phyloP scores from a whole-genome alignment of 2,329 filamentous ascomycete species.

The Paecilomyces niveus region DNA sequence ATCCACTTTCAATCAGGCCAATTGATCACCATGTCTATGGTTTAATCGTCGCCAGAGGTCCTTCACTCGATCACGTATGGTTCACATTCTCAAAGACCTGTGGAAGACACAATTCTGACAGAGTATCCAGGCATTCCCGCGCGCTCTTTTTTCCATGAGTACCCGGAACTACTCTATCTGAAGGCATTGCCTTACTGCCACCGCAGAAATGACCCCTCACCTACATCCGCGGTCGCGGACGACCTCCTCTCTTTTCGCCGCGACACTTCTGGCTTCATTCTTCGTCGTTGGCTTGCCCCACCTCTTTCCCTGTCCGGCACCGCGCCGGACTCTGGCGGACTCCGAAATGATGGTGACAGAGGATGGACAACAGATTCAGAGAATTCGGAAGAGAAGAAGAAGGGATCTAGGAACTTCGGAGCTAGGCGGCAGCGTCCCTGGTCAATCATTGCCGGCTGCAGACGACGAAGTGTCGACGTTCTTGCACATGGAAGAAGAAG shows the following conservation, averaged over 20 bases:
- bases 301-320: slow-evolving; percentile 82
- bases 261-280: slow-evolving; percentile 84
- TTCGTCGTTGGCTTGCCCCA: slow-evolving; percentile 89
- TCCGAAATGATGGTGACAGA: slow-evolving; percentile 41
- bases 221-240: slow-evolving; percentile 89
- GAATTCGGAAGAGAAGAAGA: slow-evolving; percentile 28
- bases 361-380: slow-evolving; percentile 37
- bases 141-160: not conserved
- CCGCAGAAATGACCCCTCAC: slow-evolving; percentile 63
- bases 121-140: not conserved
- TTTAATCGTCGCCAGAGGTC: not conserved
- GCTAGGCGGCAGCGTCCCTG: slow-evolving; percentile 8
- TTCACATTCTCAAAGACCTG: not conserved
- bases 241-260: slow-evolving; percentile 90
- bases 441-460: slow-evolving; percentile 11
- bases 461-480: slow-evolving; percentile 40
- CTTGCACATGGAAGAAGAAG: slow-evolving; percentile 34
- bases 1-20: not conserved
- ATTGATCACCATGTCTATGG: slow-evolving; percentile 4
- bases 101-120: not conserved
- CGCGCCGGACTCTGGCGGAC: slow-evolving; percentile 68
- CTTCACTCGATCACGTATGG: not conserved
- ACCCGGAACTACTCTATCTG: not conserved
- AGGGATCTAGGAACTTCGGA: slow-evolving; percentile 19
- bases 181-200: slow-evolving; percentile 1